phyloP scores from a whole-genome alignment of 2,329 filamentous ascomycete species.

The Monosporascus ibericus region DNA sequence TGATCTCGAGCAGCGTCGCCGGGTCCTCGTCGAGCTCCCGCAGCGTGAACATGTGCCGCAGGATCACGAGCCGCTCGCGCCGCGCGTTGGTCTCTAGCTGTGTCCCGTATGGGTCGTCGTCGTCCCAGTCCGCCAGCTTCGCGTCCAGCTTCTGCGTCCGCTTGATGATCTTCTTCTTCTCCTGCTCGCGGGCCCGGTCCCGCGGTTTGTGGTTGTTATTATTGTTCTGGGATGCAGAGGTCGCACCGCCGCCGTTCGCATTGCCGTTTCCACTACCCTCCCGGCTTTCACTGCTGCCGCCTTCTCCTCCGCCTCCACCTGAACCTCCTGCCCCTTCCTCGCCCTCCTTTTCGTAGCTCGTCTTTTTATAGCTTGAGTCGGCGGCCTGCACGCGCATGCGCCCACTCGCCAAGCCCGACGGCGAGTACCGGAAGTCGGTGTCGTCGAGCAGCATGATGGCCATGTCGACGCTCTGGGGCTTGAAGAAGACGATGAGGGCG shows the following conservation, averaged over 20 bases:
- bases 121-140: slow-evolving; percentile 91
- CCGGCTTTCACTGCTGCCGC: slow-evolving; percentile 4
- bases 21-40: slow-evolving; percentile 80
- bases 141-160: slow-evolving; percentile 88
- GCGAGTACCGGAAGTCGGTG: slow-evolving; percentile 66
- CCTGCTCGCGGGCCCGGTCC: slow-evolving; percentile 48
- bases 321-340: slow-evolving; percentile 13
- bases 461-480: slow-evolving; percentile 84
- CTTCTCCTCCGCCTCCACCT: slow-evolving; percentile 11
- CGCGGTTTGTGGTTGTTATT: slow-evolving; percentile 40
- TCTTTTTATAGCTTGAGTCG: slow-evolving; percentile 87
- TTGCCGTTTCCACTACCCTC: slow-evolving; percentile 11
- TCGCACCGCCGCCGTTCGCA: background rate
- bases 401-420: slow-evolving; percentile 46
- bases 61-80: slow-evolving; percentile 76
- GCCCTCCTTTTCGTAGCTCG: slow-evolving; percentile 53
- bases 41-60: slow-evolving; percentile 91
- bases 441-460: slow-evolving; percentile 78
- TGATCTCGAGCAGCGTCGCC: slow-evolving; percentile 79
- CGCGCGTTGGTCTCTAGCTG: slow-evolving; percentile 43
- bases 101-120: slow-evolving; percentile 63
- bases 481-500: slow-evolving; percentile 89
- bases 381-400: slow-evolving; percentile 78
- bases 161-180: slow-evolving; percentile 85
- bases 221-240: slow-evolving; percentile 13